Percentiles rank a stretch among this genome's conserved stretches.
Conservation (phyloP, 2,329 filamentous ascomycete genomes). For the Diaporthe helianthi region DNA sequence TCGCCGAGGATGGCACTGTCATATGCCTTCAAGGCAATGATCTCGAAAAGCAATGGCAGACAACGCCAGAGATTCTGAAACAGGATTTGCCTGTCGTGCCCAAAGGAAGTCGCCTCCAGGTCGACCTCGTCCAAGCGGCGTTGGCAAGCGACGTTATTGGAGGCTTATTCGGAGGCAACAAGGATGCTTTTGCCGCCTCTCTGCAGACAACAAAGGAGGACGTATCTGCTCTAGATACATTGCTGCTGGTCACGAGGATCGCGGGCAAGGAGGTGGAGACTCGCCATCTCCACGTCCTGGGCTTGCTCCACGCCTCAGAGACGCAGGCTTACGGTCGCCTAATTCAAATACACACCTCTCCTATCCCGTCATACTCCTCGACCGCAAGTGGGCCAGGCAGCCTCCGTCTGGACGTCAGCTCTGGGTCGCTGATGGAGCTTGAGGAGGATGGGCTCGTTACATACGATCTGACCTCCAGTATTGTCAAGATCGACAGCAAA, state of each 20-base stretch:
- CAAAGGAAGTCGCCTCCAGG: conserved; percentile 46
- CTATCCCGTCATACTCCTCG: conserved; percentile 37
- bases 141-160: conserved; percentile 57
- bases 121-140: conserved; percentile 58
- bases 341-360: conserved; percentile 45
- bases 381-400: conserved; percentile 32
- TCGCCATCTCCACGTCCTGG: conserved; percentile 47
- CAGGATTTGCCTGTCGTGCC: conserved; percentile 47
- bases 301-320: conserved; percentile 33
- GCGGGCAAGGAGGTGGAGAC: conserved; percentile 38
- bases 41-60: conserved; percentile 56
- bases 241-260: conserved; percentile 58
- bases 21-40: conserved; percentile 65
- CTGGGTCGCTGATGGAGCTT: conserved; percentile 70
- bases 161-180: conserved; percentile 62
- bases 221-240: conserved; percentile 57
- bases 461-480: conserved; percentile 68
- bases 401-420: conserved; percentile 66
- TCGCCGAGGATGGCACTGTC: conserved; percentile 68
- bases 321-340: conserved; percentile 24
- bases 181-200: conserved; percentile 59
- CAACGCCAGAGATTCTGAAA: conserved; percentile 50
- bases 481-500: conserved; percentile 66
- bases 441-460: conserved; percentile 60
- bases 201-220: conserved; percentile 54